A percentile compares a stretch with the other conserved stretches of the same genome.
phyloP scores from a whole-genome alignment of 345 rosid species.

The Euphorbia lathyris region DNA sequence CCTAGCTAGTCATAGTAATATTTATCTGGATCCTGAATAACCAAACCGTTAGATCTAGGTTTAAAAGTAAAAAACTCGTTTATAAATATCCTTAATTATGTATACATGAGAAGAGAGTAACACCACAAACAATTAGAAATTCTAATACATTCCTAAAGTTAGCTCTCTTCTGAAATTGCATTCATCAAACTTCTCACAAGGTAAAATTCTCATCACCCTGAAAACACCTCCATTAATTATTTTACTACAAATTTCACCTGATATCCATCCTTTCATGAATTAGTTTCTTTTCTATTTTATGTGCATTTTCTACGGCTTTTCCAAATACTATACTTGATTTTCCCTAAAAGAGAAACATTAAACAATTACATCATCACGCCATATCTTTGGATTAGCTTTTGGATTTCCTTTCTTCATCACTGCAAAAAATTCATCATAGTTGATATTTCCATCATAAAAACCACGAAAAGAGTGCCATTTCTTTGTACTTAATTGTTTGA shows the following conservation, averaged over 20 bases:
- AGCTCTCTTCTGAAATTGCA: neutral
- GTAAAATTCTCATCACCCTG: too few relatives aligned
- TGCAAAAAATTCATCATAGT: constrained; percentile 91
- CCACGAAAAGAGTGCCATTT: neutral
- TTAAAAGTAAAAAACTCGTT: neutral
- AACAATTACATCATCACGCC: constrained; percentile 50
- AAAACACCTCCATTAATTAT: too few relatives aligned
- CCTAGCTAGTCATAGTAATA: too few relatives aligned
- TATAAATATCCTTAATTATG: neutral
- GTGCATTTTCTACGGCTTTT: neutral
- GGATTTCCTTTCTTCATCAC: constrained; percentile 98
- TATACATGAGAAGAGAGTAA: neutral
- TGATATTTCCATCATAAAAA: constrained; percentile 80
- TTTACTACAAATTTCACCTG: neutral
- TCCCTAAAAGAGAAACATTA: neutral
- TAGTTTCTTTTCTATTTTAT: too few relatives aligned
- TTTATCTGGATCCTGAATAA: too few relatives aligned
- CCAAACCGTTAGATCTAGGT: too few relatives aligned
- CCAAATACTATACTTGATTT: neutral
- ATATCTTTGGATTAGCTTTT: constrained; percentile 73
- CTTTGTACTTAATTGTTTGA: too few relatives aligned
- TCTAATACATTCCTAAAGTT: neutral
- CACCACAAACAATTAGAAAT: neutral
- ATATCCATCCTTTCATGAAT: neutral
- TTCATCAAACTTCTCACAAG: neutral